Percentiles rank a stretch among this genome's conserved stretches.
Evolutionary conservation across 305 asterid genomes (phyloP).

Genomic region (Fraxinus velutina): DNA sequence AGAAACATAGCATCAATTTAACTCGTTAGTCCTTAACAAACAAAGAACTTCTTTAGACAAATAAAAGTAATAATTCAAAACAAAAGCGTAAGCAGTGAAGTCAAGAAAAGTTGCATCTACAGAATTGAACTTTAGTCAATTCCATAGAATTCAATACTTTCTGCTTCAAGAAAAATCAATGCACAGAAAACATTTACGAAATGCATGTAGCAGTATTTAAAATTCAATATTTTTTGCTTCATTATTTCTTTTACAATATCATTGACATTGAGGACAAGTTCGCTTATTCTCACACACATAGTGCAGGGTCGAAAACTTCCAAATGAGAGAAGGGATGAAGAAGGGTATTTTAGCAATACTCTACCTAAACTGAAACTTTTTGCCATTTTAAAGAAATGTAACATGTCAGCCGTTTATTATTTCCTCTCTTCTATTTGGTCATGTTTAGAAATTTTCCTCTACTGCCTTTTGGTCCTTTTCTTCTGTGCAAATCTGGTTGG

Average conservation of each 20-base stretch:
- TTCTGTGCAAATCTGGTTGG: constrained; percentile 20
- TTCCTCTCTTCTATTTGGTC: not conserved
- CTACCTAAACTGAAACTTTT: not conserved
- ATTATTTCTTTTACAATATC: not conserved
- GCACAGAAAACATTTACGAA: not conserved
- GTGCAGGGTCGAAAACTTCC: not conserved
- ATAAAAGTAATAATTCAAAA: not conserved
- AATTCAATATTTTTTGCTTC: not conserved
- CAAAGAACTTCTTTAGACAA: constrained; percentile 29
- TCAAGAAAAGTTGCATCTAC: not conserved
- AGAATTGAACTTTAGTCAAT: not conserved
- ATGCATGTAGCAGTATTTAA: not conserved
- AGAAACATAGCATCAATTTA: not conserved
- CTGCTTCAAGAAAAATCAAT: not conserved
- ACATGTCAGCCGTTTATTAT: not conserved
- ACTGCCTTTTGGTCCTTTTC: constrained; percentile 23
- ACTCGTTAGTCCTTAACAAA: constrained; percentile 2
- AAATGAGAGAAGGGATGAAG: not conserved
- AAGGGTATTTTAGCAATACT: not conserved
- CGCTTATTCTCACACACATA: not conserved
- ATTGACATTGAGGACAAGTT: not conserved
- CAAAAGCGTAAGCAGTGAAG: constrained; percentile 19
- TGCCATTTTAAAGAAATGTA: not conserved
- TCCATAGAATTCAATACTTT: not conserved
- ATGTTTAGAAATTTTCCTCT: constrained; percentile 1